Base-by-base conservation (phyloP, 1,284 basidiomycete species). In the Dichomitus squalens region DNA sequence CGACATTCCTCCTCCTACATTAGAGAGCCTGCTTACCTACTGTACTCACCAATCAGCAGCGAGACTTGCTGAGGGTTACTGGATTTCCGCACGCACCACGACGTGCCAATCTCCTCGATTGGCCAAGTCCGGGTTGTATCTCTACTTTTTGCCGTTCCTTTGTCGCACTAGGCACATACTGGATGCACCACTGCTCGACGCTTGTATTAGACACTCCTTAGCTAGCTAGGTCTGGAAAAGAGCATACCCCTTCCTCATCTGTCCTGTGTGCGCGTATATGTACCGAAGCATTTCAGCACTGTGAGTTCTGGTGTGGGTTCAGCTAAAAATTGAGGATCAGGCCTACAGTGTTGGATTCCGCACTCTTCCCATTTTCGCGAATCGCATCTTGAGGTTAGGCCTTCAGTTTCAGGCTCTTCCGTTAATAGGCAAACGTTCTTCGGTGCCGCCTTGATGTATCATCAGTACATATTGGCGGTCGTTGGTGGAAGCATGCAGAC, bases 141-240 rank as follows among this genome's bases (percentile, higher is more conserved):
- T 23, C 35, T 57, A 34, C 43, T 29, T 29, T 49, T 46, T 39
- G 23, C 38, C 54, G 44, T 49, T 52, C 51, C 25, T 53, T 49
- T 47, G 23, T 29, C 43, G 34, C 49, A 53, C 49, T 53, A 55
- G 59, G 58, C 53, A 58, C 51, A 59, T 63, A 58, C 54, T 58
- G 59, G 61, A 58, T 60, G 56, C 59, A 55, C 57, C 40, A 44
- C 48, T 57, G 52, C 58, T 60, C 53, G 58, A 56, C 53, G 57
- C 54, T 59, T 46, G 61, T 63, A 63, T 56, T 58, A 57, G 59
- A 60, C 55, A 63, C 55, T 58, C 55, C 52, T 62, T 59, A 31
- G 41, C 35, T n/a, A n/a, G n/a, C 38, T 46, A 52, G 55, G 57
- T 57, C 41, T 44, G 21, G 34, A 49, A 55, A 54, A 62, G 60